Evolutionary conservation across 306 rosid genomes (phyloP), one percentile per base, ranked within the genome.

Genomic region (Rosa rugosa): DNA sequence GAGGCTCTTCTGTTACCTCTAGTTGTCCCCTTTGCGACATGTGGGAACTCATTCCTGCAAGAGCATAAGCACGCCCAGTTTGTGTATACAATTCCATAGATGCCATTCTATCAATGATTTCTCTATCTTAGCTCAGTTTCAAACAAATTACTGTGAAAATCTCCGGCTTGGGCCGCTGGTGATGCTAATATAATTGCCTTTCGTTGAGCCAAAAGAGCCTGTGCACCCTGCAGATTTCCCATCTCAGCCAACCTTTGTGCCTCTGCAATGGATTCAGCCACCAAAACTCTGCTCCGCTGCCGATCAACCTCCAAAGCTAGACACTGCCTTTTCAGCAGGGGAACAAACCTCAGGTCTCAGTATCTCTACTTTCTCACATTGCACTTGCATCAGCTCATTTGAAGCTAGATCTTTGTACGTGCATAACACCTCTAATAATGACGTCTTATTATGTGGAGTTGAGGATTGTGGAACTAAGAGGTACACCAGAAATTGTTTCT

Each of bases 401-500:
- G 75, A 25, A 34, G 23, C 57, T 25, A 7, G 59, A 47, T 47
- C 75, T 23, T 71, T 47, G 75, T 71, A 71, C 60, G 23, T 4
- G 22, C 75, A 71, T 46, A 54, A 71, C n/a, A 71, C 44, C 46
- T 71, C 75, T 8, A 71, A 47, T 41, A 71, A 17, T 8, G 75
- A 14, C 31, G 59, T 71, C 75, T 71, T 71, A 25, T 23, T 71
- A 51, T 51, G 7, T 17, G 57, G 6, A 13, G 25, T 14, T 7
- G 38, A 12, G 5, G 72, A 57, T 6, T 49, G 20, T 4, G 85
- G 78, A 72, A 82, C 71, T 23, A 27, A 62, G 8, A 77, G 41
- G 51, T 82, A 80, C 17, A 82, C 85, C 51, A 77, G 78, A 46
- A 82, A 72, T 54, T 72, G 81, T 76, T 80, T 77, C 73, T 77